Conservation (phyloP, 257 asterid genomes). For the Rauvolfia tetraphylla region DNA sequence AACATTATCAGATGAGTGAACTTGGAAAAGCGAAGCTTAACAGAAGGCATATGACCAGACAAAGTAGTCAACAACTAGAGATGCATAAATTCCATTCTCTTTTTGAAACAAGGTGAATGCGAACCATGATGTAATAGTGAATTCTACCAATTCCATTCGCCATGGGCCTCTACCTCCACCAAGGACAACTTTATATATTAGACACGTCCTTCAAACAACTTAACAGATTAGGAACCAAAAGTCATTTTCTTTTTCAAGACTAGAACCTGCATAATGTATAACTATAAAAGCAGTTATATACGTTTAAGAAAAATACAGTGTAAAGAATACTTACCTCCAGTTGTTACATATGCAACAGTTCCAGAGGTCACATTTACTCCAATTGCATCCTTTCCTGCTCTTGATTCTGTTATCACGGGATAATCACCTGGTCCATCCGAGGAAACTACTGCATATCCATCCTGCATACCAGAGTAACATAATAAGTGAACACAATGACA, state of each 20-base stretch:
- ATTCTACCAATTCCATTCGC: background rate
- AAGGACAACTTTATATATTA: background rate
- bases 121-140: background rate
- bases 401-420: constrained; percentile 80
- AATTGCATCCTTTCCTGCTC: constrained; percentile 92
- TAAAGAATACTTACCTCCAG: constrained; percentile 65
- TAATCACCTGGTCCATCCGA: constrained; percentile 92
- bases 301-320: background rate
- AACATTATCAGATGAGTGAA: background rate
- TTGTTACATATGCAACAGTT: constrained; percentile 84
- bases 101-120: background rate
- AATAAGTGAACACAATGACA: background rate
- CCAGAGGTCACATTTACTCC: constrained; percentile 70
- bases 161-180: background rate
- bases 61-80: background rate
- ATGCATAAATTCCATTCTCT: background rate
- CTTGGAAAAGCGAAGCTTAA: background rate
- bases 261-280: background rate
- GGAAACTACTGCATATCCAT: constrained; percentile 93
- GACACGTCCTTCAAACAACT: background rate
- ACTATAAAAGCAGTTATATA: background rate
- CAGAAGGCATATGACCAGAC: background rate
- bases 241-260: background rate
- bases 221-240: background rate
- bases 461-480: constrained; percentile 39